Conservation (phyloP, 139 green algal genomes). For the Mychonastes homosphaera region DNA sequence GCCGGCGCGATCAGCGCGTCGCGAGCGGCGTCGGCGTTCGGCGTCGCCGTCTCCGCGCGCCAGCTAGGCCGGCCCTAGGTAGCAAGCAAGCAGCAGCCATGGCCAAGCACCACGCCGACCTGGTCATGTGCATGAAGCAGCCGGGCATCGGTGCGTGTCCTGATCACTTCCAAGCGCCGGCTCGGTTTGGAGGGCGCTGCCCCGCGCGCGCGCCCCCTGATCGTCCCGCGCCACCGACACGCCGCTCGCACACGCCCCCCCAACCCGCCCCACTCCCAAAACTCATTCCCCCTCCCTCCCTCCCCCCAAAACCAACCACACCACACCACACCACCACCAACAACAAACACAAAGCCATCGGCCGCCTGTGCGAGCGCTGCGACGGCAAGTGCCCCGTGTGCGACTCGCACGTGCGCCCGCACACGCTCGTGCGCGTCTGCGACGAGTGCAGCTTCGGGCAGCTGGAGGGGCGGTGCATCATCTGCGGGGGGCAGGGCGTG, state of each 20-base stretch:
- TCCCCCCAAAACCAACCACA: background rate
- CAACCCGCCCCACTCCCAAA: too few relatives aligned
- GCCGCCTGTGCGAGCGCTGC: constrained; percentile 90
- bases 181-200: too few relatives aligned
- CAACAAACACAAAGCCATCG: constrained; percentile 58
- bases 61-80: too few relatives aligned
- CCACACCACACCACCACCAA: background rate
- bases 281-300: too few relatives aligned
- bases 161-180: too few relatives aligned
- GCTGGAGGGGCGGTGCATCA: constrained; percentile 91
- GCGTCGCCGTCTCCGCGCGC: too few relatives aligned
- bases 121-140: constrained; percentile 98
- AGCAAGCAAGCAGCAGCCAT: too few relatives aligned
- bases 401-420: constrained; percentile 91
- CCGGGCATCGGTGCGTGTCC: constrained; percentile 77
- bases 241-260: too few relatives aligned
- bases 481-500: constrained; percentile 89
- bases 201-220: too few relatives aligned
- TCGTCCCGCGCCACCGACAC: too few relatives aligned
- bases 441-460: constrained; percentile 99
- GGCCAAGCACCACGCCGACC: constrained; percentile 62
- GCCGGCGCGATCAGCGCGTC: too few relatives aligned
- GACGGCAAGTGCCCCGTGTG: constrained; percentile 97
- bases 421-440: constrained; percentile 92
- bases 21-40: too few relatives aligned